Conservation (phyloP, 2,329 filamentous ascomycete species). For the Aspergillus ustus region DNA sequence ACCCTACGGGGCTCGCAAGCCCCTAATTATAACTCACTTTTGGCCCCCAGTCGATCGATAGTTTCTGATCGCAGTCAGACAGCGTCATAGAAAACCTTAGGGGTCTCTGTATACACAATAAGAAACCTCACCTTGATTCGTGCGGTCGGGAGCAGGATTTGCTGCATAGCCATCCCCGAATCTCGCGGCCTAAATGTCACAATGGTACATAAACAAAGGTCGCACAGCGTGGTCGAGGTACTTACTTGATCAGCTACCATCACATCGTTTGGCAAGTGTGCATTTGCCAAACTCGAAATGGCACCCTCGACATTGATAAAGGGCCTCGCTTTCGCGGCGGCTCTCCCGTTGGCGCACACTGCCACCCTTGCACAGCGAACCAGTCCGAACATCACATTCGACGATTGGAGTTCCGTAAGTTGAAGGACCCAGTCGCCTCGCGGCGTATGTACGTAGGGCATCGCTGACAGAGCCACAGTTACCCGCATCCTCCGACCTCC, state of each 20-base stretch:
- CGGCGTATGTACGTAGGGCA: no score
- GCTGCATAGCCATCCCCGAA: neutral
- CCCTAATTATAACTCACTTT: neutral
- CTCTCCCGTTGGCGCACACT: neutral
- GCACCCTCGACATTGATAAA: neutral
- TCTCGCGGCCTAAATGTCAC: neutral
- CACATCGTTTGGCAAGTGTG: neutral
- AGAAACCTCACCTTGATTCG: neutral
- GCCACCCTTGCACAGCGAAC: neutral
- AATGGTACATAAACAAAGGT: neutral
- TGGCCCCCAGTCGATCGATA: neutral
- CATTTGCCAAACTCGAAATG: neutral
- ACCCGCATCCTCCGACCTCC: slow-evolving; percentile 13
- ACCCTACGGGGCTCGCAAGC: neutral
- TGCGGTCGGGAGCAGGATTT: neutral
- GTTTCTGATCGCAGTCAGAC: neutral
- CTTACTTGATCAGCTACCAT: neutral
- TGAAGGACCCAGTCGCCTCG: no score
- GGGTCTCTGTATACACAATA: neutral
- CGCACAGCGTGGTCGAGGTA: neutral
- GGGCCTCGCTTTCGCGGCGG: neutral
- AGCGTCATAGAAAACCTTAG: neutral
- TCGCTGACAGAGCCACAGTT: slow-evolving; percentile 4
- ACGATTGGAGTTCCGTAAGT: neutral
- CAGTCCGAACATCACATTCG: neutral